Evolutionary conservation across 352 stramenopile species (phyloP).

Genomic region (Halophytophthora polymorphica): DNA sequence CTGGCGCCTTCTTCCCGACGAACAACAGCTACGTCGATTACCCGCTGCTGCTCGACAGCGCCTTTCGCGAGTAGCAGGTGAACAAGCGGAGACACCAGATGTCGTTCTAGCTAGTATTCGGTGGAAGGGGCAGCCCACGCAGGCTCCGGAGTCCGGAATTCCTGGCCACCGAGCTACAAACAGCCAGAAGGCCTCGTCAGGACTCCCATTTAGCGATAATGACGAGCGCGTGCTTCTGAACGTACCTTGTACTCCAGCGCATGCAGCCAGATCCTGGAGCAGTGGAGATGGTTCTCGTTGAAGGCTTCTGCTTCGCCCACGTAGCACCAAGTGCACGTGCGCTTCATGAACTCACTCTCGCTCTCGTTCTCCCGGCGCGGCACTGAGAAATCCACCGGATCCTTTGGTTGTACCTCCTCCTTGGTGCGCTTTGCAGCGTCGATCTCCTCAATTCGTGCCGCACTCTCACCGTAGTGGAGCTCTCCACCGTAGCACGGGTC

Average conservation of each 20-base stretch:
- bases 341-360: conserved; percentile 70
- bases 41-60: conserved; percentile 53
- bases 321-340: conserved; percentile 78
- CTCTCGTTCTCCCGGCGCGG: conserved; percentile 54
- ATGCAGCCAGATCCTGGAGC: conserved; percentile 84
- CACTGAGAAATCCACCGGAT: conserved; percentile 52
- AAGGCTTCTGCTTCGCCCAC: conserved; percentile 62
- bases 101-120: conserved; percentile 37
- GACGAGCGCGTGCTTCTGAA: conserved; percentile 3
- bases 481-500: conserved; percentile 96
- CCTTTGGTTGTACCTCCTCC: conserved; percentile 28
- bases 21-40: conserved; percentile 76
- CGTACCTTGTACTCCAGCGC: conserved; percentile 85
- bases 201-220: background rate
- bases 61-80: conserved; percentile 38
- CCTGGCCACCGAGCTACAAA: conserved; percentile 62
- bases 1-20: conserved; percentile 68
- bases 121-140: conserved; percentile 48
- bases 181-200: background rate
- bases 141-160: conserved; percentile 57
- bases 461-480: conserved; percentile 86
- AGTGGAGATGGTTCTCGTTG: conserved; percentile 85
- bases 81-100: background rate
- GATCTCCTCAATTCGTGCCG: conserved; percentile 43
- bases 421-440: conserved; percentile 36